Conservation (phyloP, 2,329 filamentous ascomycete genomes). For the Aspergillus cejpii region DNA sequence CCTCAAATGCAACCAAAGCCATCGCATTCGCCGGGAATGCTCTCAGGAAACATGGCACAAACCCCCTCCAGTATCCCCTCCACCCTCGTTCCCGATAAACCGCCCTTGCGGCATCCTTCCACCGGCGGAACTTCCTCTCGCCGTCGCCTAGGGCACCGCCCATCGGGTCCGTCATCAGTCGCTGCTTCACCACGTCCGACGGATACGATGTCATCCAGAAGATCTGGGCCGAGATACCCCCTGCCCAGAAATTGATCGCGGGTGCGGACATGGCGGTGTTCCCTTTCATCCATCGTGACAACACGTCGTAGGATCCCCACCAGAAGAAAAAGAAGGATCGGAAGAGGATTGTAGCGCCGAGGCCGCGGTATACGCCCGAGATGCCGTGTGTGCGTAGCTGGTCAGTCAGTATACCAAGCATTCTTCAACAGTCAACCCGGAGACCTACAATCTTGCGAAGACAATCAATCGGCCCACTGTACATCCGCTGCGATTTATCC, state of each 20-base stretch:
- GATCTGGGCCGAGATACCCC: slow-evolving; percentile 82
- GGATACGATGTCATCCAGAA: slow-evolving; percentile 95
- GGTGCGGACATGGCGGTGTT: slow-evolving; percentile 67
- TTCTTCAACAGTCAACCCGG: neutral
- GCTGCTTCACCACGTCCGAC: slow-evolving; percentile 88
- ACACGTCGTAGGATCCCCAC: slow-evolving; percentile 92
- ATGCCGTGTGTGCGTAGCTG: slow-evolving; percentile 60
- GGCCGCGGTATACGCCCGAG: slow-evolving; percentile 74
- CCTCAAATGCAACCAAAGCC: slow-evolving; percentile 89
- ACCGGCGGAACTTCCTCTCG: slow-evolving; percentile 60
- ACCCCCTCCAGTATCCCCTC: slow-evolving; percentile 86
- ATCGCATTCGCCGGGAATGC: slow-evolving; percentile 95
- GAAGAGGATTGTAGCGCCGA: slow-evolving; percentile 79
- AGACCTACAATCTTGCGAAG: slow-evolving; percentile 52
- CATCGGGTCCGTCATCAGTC: slow-evolving; percentile 91
- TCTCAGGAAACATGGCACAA: slow-evolving; percentile 84
- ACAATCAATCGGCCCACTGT: slow-evolving; percentile 83
- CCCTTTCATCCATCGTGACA: slow-evolving; percentile 61
- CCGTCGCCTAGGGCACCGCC: slow-evolving; percentile 64
- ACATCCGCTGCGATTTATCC: slow-evolving; percentile 67
- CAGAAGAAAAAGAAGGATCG: slow-evolving; percentile 94
- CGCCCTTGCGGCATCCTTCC: slow-evolving; percentile 70
- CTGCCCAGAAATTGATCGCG: slow-evolving; percentile 93
- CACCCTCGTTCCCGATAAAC: slow-evolving; percentile 71
- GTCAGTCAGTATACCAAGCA: neutral